Evolutionary conservation across 2,329 filamentous ascomycete genomes (phyloP), one percentile per base, ranked within the genome.

Genomic region (Xylariaceae sp.): DNA sequence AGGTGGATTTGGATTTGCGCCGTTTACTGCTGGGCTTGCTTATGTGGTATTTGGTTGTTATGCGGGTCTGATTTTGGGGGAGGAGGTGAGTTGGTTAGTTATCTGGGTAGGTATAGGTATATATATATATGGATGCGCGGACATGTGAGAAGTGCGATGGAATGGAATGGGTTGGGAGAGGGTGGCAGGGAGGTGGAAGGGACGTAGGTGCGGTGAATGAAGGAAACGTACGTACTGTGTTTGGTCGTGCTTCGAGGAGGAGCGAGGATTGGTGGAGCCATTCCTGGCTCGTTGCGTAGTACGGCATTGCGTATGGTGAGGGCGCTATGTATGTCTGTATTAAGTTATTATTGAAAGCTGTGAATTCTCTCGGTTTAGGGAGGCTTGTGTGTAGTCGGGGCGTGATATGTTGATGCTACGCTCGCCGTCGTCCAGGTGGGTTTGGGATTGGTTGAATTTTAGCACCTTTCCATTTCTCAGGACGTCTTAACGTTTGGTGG

Each of bases 11-110:
- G 40, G 65, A 50, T 29, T 45, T 59, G 20, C 57, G 58, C 23
- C 60, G 41, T 18, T 60, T 68, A 62, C 67, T 65, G 32, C 70
- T 71, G 40, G 74, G 71, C 41, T 80, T 78, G 32, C 80, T 77
- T 72, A 93, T 86, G 71, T 86, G 88, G 85, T 98, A 99, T 81
- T 90, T 92, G 62, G 93, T 96, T 65, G 91, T 96, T 77, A 98
- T 91, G 70, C 87, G 85, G 46, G 93, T 93, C 93, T 97, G 69
- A 20, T 12, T 29, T 29, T 29, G 26, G 20, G 19, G 20, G 18
- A 19, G 41, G 49, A 48, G 54, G 63, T 41, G 12, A 40, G 47
- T 41, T 49, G 57, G 56, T 26, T 52, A 48, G 57, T 45, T 54
- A 59, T 44, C 5, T 18, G 46, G 44, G 54, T 53, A 49, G 5